Evolutionary conservation across 768 basidiomycete genomes (phyloP).

Genomic region (Rhizopogon salebrosus): DNA sequence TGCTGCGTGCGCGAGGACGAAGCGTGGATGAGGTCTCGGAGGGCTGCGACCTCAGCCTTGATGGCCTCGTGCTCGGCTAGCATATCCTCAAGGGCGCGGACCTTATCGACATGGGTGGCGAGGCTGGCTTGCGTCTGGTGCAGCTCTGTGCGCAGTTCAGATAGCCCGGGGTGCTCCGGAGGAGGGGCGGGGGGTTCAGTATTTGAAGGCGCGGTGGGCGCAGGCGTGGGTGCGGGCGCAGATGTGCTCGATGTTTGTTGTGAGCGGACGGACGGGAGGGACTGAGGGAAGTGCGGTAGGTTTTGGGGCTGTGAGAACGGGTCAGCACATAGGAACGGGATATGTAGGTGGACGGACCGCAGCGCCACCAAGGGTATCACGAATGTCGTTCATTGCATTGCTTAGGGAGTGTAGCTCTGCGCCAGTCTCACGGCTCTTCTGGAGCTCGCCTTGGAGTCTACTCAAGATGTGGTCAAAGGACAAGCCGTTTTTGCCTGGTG

Average conservation of each 20-base stretch:
- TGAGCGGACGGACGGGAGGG: constrained; percentile 62
- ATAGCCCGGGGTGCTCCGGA: constrained; percentile 22
- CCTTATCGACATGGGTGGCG: constrained; percentile 73
- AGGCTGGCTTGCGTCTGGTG: constrained; percentile 79
- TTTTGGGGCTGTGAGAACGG: constrained; percentile 45
- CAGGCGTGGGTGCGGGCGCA: constrained; percentile 25
- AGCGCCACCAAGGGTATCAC: constrained; percentile 83
- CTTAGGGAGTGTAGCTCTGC: constrained; percentile 76
- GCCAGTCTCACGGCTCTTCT: constrained; percentile 92
- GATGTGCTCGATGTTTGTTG: constrained; percentile 12
- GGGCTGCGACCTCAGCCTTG: constrained; percentile 66
- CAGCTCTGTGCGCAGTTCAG: constrained; percentile 77
- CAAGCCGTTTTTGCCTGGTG: constrained; percentile 78
- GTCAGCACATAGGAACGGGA: constrained; percentile 5
- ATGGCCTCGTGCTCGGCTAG: constrained; percentile 82
- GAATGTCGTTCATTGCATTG: constrained; percentile 82
- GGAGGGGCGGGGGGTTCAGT: constrained; percentile 15
- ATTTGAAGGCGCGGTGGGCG: constrained; percentile 1
- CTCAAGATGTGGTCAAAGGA: constrained; percentile 90
- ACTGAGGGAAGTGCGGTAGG: constrained; percentile 57
- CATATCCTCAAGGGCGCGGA: constrained; percentile 75
- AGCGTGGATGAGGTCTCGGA: constrained; percentile 67
- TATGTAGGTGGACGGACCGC: constrained; percentile 44
- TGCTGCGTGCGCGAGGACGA: constrained; percentile 22
- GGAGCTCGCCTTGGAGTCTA: constrained; percentile 87